phyloP scores from a whole-genome alignment of 2,329 filamentous ascomycete species.

The Colletotrichum camelliae region DNA sequence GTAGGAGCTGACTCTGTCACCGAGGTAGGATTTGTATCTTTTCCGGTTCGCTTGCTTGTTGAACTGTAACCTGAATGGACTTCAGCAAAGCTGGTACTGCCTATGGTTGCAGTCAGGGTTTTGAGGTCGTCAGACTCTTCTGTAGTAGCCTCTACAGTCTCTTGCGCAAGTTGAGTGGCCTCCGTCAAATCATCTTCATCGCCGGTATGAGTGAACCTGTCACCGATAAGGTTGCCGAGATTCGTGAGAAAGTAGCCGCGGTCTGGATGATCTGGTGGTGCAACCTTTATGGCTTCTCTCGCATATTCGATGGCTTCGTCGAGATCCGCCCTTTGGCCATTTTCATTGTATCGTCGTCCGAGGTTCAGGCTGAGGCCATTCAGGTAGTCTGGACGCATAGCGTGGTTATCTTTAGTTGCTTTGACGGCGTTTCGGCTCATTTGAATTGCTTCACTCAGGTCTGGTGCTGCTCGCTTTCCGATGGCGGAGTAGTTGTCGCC shows the following conservation, averaged over 20 bases:
- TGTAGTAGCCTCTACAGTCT: background rate
- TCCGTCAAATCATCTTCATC: background rate
- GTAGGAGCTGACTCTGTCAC: too few species aligned
- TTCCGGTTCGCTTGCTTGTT: too few species aligned
- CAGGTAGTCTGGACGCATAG: background rate
- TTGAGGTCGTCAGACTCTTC: too few species aligned
- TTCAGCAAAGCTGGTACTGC: too few species aligned
- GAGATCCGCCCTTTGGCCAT: accelerated
- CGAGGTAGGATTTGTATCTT: too few species aligned
- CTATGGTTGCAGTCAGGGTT: too few species aligned
- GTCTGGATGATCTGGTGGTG: background rate
- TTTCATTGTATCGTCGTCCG: background rate
- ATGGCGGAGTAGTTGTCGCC: background rate
- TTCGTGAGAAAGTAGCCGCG: background rate
- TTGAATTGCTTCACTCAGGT: background rate
- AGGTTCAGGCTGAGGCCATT: background rate
- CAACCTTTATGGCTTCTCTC: background rate
- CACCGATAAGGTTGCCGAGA: background rate
- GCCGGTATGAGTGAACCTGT: background rate
- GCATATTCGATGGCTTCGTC: background rate
- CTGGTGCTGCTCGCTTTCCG: background rate
- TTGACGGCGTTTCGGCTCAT: background rate
- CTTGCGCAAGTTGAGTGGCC: background rate
- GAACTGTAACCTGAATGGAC: too few species aligned
- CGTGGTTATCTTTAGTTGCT: background rate